Evolutionary conservation across 768 basidiomycete genomes (phyloP).

Genomic region (Sporobolomyces pararoseus): DNA sequence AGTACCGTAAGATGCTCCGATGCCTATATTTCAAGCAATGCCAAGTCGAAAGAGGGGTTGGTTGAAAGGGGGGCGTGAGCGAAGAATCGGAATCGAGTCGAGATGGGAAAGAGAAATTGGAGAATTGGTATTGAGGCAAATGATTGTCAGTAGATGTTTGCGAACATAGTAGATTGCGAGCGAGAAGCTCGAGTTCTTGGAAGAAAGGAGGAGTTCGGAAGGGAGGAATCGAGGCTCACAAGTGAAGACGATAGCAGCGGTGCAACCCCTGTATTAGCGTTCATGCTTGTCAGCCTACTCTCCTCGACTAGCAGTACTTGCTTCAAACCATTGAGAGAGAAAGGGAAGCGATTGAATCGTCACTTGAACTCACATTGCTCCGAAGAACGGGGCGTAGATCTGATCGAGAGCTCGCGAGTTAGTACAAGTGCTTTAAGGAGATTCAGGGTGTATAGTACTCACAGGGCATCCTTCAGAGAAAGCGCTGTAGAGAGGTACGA

Average conservation of each 20-base stretch:
- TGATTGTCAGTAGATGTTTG: too few relatives aligned
- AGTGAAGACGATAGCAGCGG: slow-evolving; percentile 94
- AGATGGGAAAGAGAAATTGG: background rate
- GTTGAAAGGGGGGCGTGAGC: background rate
- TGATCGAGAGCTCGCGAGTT: background rate
- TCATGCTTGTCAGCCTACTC: too few relatives aligned
- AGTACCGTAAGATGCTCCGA: slow-evolving; percentile 66
- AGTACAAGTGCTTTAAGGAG: background rate
- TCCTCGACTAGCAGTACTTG: too few relatives aligned
- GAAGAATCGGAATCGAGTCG: background rate
- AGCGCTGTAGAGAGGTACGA: slow-evolving; percentile 15
- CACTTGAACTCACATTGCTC: slow-evolving; percentile 67
- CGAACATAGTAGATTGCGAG: too few relatives aligned
- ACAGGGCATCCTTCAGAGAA: slow-evolving; percentile 44
- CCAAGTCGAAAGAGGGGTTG: background rate
- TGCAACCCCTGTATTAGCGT: slow-evolving; percentile 68
- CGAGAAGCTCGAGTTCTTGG: too few relatives aligned
- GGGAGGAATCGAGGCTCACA: slow-evolving; percentile 58
- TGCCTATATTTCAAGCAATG: slow-evolving; percentile 33
- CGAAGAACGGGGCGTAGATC: slow-evolving; percentile 97
- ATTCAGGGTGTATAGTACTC: background rate
- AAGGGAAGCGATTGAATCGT: background rate
- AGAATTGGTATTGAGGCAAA: background rate
- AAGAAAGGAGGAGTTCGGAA: background rate
- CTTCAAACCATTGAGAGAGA: background rate